Conservation (phyloP, 176 grass and related monocot genomes). For the Zea mays region Zm-B73-REFERENCE-NAM-5.0 NC_050105.1:143830001-143830500, state of each 20-base stretch:
- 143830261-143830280: constrained; percentile 42
- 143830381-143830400: too few relatives aligned
- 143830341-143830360: constrained; percentile 27
- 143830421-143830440: too few relatives aligned
- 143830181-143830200: constrained; percentile 53
- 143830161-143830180: constrained; percentile 50
- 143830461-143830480: neutral
- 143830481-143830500: constrained; percentile 44
- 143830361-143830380: neutral
- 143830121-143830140: constrained; percentile 47
- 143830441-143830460: constrained; percentile 9
- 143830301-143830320: constrained; percentile 60
- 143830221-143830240: constrained; percentile 35
- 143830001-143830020: constrained; percentile 42
- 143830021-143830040: constrained; percentile 33
- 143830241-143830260: constrained; percentile 44
- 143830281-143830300: constrained; percentile 64
- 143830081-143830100: constrained; percentile 56
- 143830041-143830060: constrained; percentile 51
- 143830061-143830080: constrained; percentile 50
- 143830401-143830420: too few relatives aligned
- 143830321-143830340: constrained; percentile 42
- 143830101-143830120: constrained; percentile 39
- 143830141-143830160: constrained; percentile 50
- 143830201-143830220: constrained; percentile 44